phyloP scores from a whole-genome alignment of 2,329 filamentous ascomycete species.

The Lachnellula hyalina region DNA sequence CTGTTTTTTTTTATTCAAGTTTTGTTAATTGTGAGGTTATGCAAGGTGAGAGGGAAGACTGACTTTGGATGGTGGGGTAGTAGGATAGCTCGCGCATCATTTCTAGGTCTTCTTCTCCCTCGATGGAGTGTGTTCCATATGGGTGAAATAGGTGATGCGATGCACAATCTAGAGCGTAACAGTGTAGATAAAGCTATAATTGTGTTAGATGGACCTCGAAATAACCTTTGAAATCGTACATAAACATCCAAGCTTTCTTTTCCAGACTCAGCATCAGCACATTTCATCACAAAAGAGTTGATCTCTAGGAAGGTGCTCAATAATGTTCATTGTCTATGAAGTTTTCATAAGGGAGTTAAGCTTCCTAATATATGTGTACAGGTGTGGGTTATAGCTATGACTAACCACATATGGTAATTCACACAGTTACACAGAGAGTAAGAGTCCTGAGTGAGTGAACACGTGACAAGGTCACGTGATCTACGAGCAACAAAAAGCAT shows the following conservation, averaged over 20 bases:
- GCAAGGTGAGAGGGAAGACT: neutral
- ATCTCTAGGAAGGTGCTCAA: too few relatives aligned
- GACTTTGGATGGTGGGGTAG: slow-evolving; percentile 62
- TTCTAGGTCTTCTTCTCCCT: slow-evolving; percentile 48
- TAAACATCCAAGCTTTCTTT: slow-evolving; percentile 53
- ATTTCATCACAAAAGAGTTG: slow-evolving; percentile 46
- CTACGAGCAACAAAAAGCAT: slow-evolving; percentile 21
- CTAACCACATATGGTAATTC: too few relatives aligned
- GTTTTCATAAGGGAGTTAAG: too few relatives aligned
- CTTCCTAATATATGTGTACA: too few relatives aligned
- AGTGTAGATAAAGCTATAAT: slow-evolving; percentile 43
- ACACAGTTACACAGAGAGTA: too few relatives aligned
- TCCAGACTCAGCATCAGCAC: slow-evolving; percentile 38
- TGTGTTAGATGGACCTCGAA: neutral
- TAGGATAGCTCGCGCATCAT: slow-evolving; percentile 66
- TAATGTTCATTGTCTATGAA: too few relatives aligned
- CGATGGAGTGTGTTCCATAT: slow-evolving; percentile 55
- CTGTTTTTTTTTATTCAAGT: neutral
- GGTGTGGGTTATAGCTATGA: too few relatives aligned
- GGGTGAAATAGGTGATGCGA: slow-evolving; percentile 67
- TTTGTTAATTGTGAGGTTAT: neutral
- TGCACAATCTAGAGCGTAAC: slow-evolving; percentile 64
- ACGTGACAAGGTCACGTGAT: too few relatives aligned
- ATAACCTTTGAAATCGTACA: slow-evolving; percentile 34
- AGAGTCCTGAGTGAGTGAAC: too few relatives aligned